Conservation (phyloP, 805 yeast species). For the Candida chilensis region DNA sequence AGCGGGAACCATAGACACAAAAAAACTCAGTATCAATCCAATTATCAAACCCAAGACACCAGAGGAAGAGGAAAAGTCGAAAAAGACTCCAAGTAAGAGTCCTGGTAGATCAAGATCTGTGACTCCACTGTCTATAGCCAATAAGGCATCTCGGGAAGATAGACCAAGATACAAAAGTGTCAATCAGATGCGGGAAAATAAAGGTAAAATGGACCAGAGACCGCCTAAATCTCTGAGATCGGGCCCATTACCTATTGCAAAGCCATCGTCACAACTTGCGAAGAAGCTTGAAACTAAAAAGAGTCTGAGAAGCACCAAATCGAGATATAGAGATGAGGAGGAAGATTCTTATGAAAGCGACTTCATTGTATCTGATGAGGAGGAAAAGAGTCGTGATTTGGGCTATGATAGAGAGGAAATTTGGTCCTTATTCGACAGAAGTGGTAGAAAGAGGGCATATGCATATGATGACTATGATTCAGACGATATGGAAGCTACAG, state of each 20-base stretch:
- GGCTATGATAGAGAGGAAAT: slow-evolving; percentile 81
- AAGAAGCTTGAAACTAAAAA: slow-evolving; percentile 29
- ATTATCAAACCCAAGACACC: neutral
- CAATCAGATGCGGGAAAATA: too few species aligned
- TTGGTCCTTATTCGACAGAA: slow-evolving; percentile 74
- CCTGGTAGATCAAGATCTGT: too few species aligned
- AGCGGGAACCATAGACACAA: slow-evolving; percentile 51
- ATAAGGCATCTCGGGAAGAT: too few species aligned
- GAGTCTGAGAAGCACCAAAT: slow-evolving; percentile 5
- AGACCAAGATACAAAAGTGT: too few species aligned
- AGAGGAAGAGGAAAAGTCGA: too few species aligned
- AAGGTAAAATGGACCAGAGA: too few species aligned
- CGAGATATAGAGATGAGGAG: slow-evolving; percentile 14
- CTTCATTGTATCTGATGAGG: slow-evolving; percentile 54
- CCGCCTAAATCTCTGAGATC: too few species aligned
- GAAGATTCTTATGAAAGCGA: slow-evolving; percentile 43
- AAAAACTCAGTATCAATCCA: too few species aligned
- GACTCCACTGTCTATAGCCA: too few species aligned
- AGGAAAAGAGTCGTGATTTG: slow-evolving; percentile 18
- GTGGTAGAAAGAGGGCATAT: slow-evolving; percentile 44
- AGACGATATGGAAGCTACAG: slow-evolving; percentile 91
- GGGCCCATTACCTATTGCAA: slow-evolving; percentile 37
- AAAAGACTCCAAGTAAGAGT: too few species aligned
- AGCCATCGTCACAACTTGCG: slow-evolving; percentile 47
- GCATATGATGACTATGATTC: slow-evolving; percentile 40